Evolutionary conservation across 129 eudicot species (phyloP), one percentile per base, ranked within the genome.

Genomic region (Scalesia atractyloides): DNA sequence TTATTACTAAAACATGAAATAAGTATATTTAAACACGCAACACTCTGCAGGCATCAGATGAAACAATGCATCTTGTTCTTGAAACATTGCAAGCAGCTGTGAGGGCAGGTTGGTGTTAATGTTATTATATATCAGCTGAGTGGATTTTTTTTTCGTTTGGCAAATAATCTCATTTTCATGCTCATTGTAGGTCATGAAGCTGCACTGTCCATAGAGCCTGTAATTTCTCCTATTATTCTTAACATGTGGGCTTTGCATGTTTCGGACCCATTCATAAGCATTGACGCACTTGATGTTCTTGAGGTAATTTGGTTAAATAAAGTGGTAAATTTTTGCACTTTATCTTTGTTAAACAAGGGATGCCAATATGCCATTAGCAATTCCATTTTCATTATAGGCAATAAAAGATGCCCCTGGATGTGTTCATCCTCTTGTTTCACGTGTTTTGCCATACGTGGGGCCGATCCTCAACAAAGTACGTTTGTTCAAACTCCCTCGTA

Each of bases 21-120:
- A 14, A 11, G 51, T n/a, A 10, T 78, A 17, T 68, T 7, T 76
- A 50, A 39, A 37, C 69, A 48, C 34, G 43, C 56, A 69, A 46
- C 76, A 64, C 65, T 69, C 49, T 76, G 19, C 75, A 94, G 98
- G 98, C 98, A 53, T 87, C 97, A 74, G 98, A 88, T 62, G 98
- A 94, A 70, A 90, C 97, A 56, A 87, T 90, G 98, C 98, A 90
- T 82, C 88, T 90, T 53, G 97, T 94, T 41, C 96, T 94, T 79
- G 98, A 94, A 79, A 87, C 98, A 71, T 81, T 94, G 71, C 96
- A 83, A 84, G 97, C 91, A 52, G 93, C 93, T 34, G 83, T 90
- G 30, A 84, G 52, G 74, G 90, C 98, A 81, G 96, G 98, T 90
- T 7, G 24, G 87, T 74, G 13, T 26, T 36, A 50, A 85, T 74